Evolutionary conservation across 2,329 filamentous ascomycete species (phyloP).

Genomic region (Pseudogymnoascus sp.): DNA sequence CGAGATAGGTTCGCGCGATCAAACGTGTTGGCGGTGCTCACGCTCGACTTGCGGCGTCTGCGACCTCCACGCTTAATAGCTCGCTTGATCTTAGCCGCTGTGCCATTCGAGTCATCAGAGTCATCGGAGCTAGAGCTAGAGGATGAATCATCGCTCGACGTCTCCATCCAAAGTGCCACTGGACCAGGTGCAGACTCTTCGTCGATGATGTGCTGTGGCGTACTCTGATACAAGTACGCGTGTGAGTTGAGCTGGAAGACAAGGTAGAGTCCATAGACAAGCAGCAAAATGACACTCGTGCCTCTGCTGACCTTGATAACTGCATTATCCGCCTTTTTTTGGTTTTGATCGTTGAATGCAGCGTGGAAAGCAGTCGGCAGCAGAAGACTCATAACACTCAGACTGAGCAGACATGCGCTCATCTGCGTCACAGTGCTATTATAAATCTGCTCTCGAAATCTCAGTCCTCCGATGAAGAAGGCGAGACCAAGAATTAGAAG

Average conservation of each 20-base stretch:
- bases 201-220: constrained; percentile 85
- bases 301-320: constrained; percentile 82
- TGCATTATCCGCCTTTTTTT: constrained; percentile 50
- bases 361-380: constrained; percentile 89
- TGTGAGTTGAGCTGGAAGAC: constrained; percentile 89
- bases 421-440: constrained; percentile 94
- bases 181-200: constrained; percentile 83
- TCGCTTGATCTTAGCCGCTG: constrained; percentile 66
- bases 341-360: constrained; percentile 57
- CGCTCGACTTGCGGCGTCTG: constrained; percentile 66
- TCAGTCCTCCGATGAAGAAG: constrained; percentile 77
- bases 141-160: constrained; percentile 53
- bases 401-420: constrained; percentile 84
- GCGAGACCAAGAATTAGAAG: constrained; percentile 87
- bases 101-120: constrained; percentile 59
- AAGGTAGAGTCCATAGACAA: constrained; percentile 78
- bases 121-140: constrained; percentile 61
- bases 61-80: constrained; percentile 57
- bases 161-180: constrained; percentile 71
- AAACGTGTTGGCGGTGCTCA: constrained; percentile 7
- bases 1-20: constrained; percentile 9
- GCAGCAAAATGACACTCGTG: constrained; percentile 73
- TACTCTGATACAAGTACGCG: constrained; percentile 85
- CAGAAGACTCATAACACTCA: constrained; percentile 83
- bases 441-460: constrained; percentile 88